These are phyloP conservation scores for Aspergillus sp. DNA, from an alignment of 2,329 filamentous ascomycete genomes.

Conservation along the genomic window DNA sequence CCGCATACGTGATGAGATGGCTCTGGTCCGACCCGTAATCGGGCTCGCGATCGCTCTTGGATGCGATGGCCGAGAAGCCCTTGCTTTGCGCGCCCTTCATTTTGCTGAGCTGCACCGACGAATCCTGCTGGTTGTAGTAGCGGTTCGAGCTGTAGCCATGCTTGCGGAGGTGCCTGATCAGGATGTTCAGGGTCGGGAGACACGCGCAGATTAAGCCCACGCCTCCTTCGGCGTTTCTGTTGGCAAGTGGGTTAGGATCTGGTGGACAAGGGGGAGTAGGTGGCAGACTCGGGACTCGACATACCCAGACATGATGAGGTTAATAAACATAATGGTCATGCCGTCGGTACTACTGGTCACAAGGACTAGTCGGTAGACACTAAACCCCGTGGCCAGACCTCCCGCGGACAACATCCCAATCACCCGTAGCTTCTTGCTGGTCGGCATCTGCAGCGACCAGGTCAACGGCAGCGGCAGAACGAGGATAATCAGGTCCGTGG, in stretches of 20 bases:
- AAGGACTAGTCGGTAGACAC: constrained; percentile 29
- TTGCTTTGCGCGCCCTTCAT: constrained; percentile 10
- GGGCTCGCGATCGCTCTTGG: constrained; percentile 9
- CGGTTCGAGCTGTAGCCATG: constrained; percentile 18
- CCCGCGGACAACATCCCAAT: constrained; percentile 29
- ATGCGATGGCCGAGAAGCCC: constrained; percentile 9
- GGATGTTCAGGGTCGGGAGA: constrained; percentile 25
- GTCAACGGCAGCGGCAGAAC: constrained; percentile 29
- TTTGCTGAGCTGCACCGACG: constrained; percentile 19
- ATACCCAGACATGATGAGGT: constrained; percentile 31
- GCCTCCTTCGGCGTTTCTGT: constrained; percentile 29
- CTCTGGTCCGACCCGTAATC: constrained; percentile 21
- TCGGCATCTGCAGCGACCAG: constrained; percentile 31
- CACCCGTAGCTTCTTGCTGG: constrained; percentile 28
- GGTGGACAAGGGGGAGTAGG: not conserved
- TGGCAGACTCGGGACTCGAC: no score
- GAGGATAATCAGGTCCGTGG: constrained; percentile 30
- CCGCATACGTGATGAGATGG: constrained; percentile 22
- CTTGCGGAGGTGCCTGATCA: constrained; percentile 16
- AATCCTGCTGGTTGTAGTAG: constrained; percentile 19
- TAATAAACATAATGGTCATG: constrained; percentile 26
- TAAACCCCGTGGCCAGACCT: constrained; percentile 30
- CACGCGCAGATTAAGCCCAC: constrained; percentile 31
- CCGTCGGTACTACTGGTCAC: constrained; percentile 25
- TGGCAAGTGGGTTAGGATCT: not conserved